Conservation (phyloP, 2,329 filamentous ascomycete species). For the Penicillium polonicum region DNA sequence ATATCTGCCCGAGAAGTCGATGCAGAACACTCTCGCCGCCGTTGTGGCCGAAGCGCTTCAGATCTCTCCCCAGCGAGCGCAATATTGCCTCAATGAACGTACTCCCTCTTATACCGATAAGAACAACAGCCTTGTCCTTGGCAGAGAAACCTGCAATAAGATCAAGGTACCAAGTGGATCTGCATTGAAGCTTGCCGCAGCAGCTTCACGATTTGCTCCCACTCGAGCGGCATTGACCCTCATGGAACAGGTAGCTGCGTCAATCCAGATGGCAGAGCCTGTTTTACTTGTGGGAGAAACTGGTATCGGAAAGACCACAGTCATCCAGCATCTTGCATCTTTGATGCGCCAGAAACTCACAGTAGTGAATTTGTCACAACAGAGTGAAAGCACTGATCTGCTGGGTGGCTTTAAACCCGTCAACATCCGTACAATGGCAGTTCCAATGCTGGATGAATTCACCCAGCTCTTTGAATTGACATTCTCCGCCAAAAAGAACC, state of each 20-base stretch:
- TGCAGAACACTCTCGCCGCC: constrained; percentile 54
- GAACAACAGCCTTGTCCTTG: constrained; percentile 60
- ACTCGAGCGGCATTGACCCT: constrained; percentile 81
- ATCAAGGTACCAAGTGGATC: constrained; percentile 52
- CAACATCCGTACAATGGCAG: constrained; percentile 79
- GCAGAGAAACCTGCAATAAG: constrained; percentile 61
- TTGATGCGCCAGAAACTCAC: constrained; percentile 82
- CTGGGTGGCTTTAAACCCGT: constrained; percentile 96
- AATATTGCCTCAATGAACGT: constrained; percentile 73
- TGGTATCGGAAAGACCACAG: constrained; percentile 95
- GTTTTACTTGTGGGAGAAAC: constrained; percentile 96
- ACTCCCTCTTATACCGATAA: constrained; percentile 67
- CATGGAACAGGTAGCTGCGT: constrained; percentile 83
- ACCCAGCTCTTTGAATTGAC: constrained; percentile 84
- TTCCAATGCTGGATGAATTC: constrained; percentile 91
- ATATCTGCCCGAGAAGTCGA: constrained; percentile 66
- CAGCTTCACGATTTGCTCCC: constrained; percentile 68
- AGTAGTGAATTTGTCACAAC: constrained; percentile 94
- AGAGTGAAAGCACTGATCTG: constrained; percentile 95
- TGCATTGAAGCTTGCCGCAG: constrained; percentile 44
- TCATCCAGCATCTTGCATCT: constrained; percentile 87
- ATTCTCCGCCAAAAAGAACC: constrained; percentile 84
- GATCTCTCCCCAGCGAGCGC: constrained; percentile 75
- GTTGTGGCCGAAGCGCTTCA: constrained; percentile 84
- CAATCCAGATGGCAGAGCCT: constrained; percentile 81